phyloP scores from a whole-genome alignment of 208 protist species.

The Acanthamoeba culbertsoni region DNA sequence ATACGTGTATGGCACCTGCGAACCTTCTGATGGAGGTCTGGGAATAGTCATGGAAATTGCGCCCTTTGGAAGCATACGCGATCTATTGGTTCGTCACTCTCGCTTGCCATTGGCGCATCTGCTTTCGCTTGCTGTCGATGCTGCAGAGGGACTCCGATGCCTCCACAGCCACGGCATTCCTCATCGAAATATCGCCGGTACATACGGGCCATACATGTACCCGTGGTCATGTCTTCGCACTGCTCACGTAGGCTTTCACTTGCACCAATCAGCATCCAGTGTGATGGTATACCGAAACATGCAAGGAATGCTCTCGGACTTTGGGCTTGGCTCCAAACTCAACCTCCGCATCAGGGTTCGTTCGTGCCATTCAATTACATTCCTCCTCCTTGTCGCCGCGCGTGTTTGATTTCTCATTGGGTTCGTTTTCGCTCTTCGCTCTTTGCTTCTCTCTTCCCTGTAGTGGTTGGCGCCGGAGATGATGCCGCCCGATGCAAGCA shows the following conservation, averaged over 20 bases:
- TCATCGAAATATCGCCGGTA: not conserved
- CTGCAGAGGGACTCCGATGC: not conserved
- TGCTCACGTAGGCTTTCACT: too few species aligned
- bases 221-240: too few species aligned
- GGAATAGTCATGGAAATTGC: not conserved
- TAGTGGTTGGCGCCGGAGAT: constrained; percentile 16
- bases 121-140: not conserved
- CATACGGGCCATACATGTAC: not conserved
- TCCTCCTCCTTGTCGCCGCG: not conserved
- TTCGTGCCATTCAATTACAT: not conserved
- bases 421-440: too few species aligned
- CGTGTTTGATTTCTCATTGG: not conserved
- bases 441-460: not conserved
- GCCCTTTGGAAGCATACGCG: not conserved
- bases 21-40: not conserved
- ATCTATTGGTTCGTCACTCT: not conserved
- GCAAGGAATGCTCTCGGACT: not conserved
- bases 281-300: not conserved
- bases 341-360: not conserved
- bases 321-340: not conserved
- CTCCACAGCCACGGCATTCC: not conserved
- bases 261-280: not conserved
- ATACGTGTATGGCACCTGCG: not conserved
- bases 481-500: not conserved
- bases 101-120: not conserved